Conservation (phyloP, 305 asterid species). For the Withania somnifera region DNA sequence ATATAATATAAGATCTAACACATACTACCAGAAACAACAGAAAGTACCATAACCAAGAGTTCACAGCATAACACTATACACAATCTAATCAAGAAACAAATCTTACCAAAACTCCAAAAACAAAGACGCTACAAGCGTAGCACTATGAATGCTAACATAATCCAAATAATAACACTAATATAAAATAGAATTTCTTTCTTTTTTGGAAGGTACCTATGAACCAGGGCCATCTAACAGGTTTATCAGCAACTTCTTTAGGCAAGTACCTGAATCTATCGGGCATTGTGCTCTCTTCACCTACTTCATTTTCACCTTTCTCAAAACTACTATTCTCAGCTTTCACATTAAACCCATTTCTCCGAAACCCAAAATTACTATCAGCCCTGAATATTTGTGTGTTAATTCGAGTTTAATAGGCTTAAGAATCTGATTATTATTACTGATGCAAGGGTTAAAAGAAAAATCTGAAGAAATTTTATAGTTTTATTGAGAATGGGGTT, state of each 20-base stretch:
- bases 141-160: no score
- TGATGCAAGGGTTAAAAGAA: slow-evolving; percentile 6
- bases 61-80: no score
- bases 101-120: no score
- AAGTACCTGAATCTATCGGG: slow-evolving; percentile 76
- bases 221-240: slow-evolving; percentile 79
- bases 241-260: slow-evolving; percentile 74
- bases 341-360: slow-evolving; percentile 20
- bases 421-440: slow-evolving; percentile 2
- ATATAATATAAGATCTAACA: no score
- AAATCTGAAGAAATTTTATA: slow-evolving; percentile 13
- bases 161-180: no score
- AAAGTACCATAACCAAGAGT: no score
- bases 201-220: slow-evolving; percentile 42
- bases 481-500: slow-evolving; percentile 12
- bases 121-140: no score
- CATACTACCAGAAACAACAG: no score
- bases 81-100: no score
- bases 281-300: slow-evolving; percentile 66
- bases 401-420: slow-evolving; percentile 18
- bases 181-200: not conserved
- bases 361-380: slow-evolving; percentile 13
- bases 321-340: slow-evolving; percentile 33
- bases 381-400: slow-evolving; percentile 17
- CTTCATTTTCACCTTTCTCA: slow-evolving; percentile 36